Conservation (phyloP, 371 early-diverging fungal genomes). For the Apophysomyces trapeziformis region DNA sequence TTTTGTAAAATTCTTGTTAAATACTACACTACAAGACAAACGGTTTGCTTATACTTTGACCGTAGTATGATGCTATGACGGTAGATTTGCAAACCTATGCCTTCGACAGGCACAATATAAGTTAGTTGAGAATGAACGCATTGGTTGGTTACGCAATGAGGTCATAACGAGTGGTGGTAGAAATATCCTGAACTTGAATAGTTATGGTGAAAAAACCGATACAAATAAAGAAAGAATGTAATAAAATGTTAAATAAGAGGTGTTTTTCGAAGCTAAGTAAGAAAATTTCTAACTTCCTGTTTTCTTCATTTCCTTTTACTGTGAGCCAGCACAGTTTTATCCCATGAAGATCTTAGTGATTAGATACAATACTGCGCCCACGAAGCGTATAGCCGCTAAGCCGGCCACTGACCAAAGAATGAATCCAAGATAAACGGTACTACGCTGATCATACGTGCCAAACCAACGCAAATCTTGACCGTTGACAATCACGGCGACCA, state of each 20-base stretch:
- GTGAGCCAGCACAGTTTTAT: constrained; percentile 13
- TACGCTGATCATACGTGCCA: constrained; percentile 23
- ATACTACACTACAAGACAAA: too few species aligned
- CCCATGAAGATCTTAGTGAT: constrained; percentile 38
- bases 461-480: constrained; percentile 43
- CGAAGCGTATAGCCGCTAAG: constrained; percentile 75
- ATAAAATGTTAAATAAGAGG: not conserved
- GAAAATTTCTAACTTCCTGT: not conserved
- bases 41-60: too few species aligned
- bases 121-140: not conserved
- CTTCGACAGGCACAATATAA: too few species aligned
- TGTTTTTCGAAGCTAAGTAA: not conserved
- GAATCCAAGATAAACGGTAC: constrained; percentile 66
- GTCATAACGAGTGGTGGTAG: not conserved
- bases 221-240: not conserved
- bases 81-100: too few species aligned
- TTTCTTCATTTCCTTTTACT: not conserved
- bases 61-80: too few species aligned
- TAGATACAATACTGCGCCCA: constrained; percentile 76
- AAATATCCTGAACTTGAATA: not conserved
- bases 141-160: not conserved
- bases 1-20: not conserved
- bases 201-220: not conserved
- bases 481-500: constrained; percentile 63
- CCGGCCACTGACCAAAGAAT: constrained; percentile 86